These are phyloP conservation scores for sunflower (Helianthus annuus) DNA, from an alignment of 129 eudicot species.

Conservation along the genomic window HanXRQr2.0-SUNRISE NC_035446.2:6563527-6564026, in stretches of 20 bases:
- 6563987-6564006: neutral
- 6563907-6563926: slow-evolving; percentile 20
- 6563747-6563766: slow-evolving; percentile 52
- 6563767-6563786: slow-evolving; percentile 65
- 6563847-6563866: slow-evolving; percentile 32
- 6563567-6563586: slow-evolving; percentile 33
- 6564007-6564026: slow-evolving; percentile 33
- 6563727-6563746: slow-evolving; percentile 43
- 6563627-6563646: slow-evolving; percentile 33
- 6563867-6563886: slow-evolving; percentile 7
- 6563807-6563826: slow-evolving; percentile 36
- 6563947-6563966: slow-evolving; percentile 1
- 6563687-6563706: slow-evolving; percentile 59
- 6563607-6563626: slow-evolving; percentile 8
- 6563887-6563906: slow-evolving; percentile 9
- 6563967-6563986: neutral
- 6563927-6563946: neutral
- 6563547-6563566: slow-evolving; percentile 43
- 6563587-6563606: slow-evolving; percentile 48
- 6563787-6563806: slow-evolving; percentile 53
- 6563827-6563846: slow-evolving; percentile 39
- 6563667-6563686: slow-evolving; percentile 26
- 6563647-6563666: slow-evolving; percentile 4
- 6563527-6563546: slow-evolving; percentile 54
- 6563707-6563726: slow-evolving; percentile 53